phyloP scores from a whole-genome alignment of 2,329 filamentous ascomycete species.

The Colletotrichum orchidophilum region DNA sequence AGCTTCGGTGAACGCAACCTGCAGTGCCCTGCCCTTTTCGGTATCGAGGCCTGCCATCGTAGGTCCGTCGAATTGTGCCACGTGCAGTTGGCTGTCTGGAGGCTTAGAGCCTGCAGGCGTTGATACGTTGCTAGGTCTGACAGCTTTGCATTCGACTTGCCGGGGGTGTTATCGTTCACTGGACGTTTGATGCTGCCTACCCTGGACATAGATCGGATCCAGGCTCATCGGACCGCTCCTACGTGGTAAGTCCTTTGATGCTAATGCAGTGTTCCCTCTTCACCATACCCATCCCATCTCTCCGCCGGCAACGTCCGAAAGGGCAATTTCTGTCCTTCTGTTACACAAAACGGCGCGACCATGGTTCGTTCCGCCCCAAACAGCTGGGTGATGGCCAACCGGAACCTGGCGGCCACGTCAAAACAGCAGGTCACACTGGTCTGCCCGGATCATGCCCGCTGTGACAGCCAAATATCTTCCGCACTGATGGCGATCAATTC shows the following conservation, averaged over 20 bases:
- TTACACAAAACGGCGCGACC: not conserved
- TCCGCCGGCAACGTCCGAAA: not conserved
- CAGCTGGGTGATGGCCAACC: not conserved
- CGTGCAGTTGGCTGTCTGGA: conserved; percentile 21
- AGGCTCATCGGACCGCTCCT: conserved; percentile 26
- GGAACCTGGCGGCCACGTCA: not conserved
- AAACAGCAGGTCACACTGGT: not conserved
- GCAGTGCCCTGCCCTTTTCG: conserved; percentile 28
- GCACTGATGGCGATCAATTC: not conserved
- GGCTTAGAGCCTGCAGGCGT: conserved; percentile 7
- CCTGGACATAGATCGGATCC: conserved; percentile 9
- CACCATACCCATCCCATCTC: not conserved
- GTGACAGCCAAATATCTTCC: not conserved
- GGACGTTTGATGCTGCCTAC: not conserved
- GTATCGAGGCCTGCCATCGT: conserved; percentile 13
- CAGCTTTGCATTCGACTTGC: not conserved
- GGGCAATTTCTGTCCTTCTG: conserved; percentile 8
- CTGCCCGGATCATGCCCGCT: not conserved
- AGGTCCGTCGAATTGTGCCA: conserved; percentile 7
- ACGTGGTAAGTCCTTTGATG: not conserved
- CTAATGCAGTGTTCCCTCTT: conserved; percentile 6
- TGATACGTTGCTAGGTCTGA: conserved; percentile 7
- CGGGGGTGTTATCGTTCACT: not conserved
- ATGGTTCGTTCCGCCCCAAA: not conserved
- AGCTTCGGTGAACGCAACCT: conserved; percentile 19